Percentiles rank a stretch among this genome's conserved stretches.
Conservation (phyloP, 2,329 filamentous ascomycete genomes). For the Thelonectria olida region DNA sequence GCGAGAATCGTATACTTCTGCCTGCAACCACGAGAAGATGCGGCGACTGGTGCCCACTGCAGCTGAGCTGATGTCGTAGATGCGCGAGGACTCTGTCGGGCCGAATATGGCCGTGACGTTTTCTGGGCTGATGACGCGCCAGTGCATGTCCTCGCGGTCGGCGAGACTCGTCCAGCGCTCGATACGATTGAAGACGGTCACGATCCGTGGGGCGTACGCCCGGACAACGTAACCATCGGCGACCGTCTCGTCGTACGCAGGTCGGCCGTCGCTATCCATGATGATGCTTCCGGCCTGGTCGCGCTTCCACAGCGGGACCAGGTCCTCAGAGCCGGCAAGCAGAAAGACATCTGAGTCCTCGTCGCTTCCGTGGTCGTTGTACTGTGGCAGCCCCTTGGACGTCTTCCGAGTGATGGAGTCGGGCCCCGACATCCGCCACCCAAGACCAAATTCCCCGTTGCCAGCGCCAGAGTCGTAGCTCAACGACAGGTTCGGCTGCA, state of each 20-base stretch:
- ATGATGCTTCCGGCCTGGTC: neutral
- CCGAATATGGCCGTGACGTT: neutral
- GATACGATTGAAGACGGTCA: neutral
- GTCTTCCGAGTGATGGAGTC: neutral
- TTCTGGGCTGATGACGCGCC: neutral
- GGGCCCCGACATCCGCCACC: neutral
- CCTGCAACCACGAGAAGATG: neutral
- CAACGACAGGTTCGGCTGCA: neutral
- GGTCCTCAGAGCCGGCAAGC: neutral
- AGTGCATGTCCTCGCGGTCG: neutral
- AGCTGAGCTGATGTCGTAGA: neutral
- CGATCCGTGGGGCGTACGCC: neutral
- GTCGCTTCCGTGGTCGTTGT: neutral
- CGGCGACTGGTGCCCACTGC: neutral
- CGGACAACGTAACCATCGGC: neutral
- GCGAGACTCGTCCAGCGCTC: neutral
- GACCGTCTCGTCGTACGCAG: neutral
- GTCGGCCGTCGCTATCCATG: neutral
- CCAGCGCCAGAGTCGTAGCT: constrained; percentile 2
- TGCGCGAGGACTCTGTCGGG: neutral
- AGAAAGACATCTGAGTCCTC: neutral
- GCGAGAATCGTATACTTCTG: neutral
- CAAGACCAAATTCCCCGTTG: constrained; percentile 5
- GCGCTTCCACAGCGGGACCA: neutral
- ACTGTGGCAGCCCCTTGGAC: neutral